These are phyloP conservation scores for Orbilia ellipsospora DNA, from an alignment of 2,329 filamentous ascomycete genomes.

Conservation along the genomic window DNA sequence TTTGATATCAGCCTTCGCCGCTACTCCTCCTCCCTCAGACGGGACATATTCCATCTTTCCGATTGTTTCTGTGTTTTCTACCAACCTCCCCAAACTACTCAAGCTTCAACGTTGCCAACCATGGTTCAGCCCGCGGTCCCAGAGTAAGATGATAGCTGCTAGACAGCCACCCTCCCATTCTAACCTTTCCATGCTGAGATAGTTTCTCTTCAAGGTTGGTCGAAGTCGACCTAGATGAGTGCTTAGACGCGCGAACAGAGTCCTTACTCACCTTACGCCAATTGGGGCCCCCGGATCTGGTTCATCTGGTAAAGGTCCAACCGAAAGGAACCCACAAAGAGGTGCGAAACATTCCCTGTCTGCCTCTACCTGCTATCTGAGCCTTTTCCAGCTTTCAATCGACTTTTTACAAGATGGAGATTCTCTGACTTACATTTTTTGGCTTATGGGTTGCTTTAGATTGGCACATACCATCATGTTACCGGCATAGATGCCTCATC, in stretches of 20 bases:
- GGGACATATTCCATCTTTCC: constrained; percentile 5
- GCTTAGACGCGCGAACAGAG: constrained; percentile 92
- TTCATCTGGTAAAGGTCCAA: constrained; percentile 82
- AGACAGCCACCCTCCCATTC: constrained; percentile 22
- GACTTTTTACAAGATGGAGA: neutral
- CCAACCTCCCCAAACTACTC: constrained; percentile 6
- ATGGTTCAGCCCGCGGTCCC: constrained; percentile 55
- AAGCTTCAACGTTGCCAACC: constrained; percentile 20
- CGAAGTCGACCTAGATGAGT: constrained; percentile 90
- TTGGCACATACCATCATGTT: constrained; percentile 96
- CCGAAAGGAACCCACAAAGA: constrained; percentile 59
- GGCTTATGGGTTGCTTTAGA: constrained; percentile 66
- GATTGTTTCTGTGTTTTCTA: constrained; percentile 8
- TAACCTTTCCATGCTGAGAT: constrained; percentile 12
- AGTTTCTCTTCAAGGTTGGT: constrained; percentile 74
- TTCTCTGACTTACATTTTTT: constrained; percentile 21
- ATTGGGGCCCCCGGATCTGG: constrained; percentile 92
- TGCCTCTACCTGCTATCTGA: constrained; percentile 6
- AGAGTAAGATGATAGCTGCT: constrained; percentile 38
- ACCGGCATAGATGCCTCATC: constrained; percentile 97
- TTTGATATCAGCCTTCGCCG: constrained; percentile 12
- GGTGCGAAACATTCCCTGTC: constrained; percentile 43
- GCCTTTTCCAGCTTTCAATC: neutral
- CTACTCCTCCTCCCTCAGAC: neutral
- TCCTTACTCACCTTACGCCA: constrained; percentile 86